Base-by-base conservation (phyloP, 1,284 basidiomycete species). In the Bondarzewia mesenterica region DNA sequence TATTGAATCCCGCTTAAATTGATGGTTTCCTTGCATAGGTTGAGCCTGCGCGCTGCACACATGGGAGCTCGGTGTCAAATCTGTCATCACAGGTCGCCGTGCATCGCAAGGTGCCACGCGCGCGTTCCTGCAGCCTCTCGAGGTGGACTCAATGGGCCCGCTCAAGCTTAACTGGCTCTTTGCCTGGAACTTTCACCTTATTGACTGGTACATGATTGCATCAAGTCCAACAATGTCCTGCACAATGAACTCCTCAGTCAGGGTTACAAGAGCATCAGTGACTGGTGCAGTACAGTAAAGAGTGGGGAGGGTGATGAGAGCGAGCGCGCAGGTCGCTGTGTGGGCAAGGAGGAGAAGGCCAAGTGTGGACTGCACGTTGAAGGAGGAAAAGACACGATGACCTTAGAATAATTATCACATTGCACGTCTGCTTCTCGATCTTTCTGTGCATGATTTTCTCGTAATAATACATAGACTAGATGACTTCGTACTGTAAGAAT, bases 101-200 rank as follows among this genome's bases (percentile, higher is more conserved):
- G 82, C 89, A 27, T 92, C 91, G 7, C 95, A 99, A 66, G 93
- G 90, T 0, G 90, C 78, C 6, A 89, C 92, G 60, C 83, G 95
- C 10, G 84, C 87, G 1, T 74, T 77, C 23, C 75, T 99, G 36
- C 77, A 85, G 55, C 92, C 93, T 0, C 74, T 99, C 47, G 95
- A 98, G 68, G 77, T 96, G 29, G 96, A 99, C 65, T 78, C 80
- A 55, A 93, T 90, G 1, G 95, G 95, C 3, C 69, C 98, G 42
- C 68, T 98, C 60, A 99, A 99, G 71, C 79, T 99, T 49, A 99
- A 99, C 65, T 93, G 95, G 0, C 74, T 99, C 25, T 93, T 88
- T 60, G 74, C 82, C 32, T 99, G 95, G n/a, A n/a, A n/a, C n/a
- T n/a, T n/a, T n/a, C n/a, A n/a, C n/a, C n/a, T n/a, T n/a, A n/a